Percentiles rank a stretch among this genome's conserved stretches.
These are phyloP conservation scores for Phytopythium boreale DNA, from an alignment of 352 stramenopile genomes.

Conservation along the genomic window DNA sequence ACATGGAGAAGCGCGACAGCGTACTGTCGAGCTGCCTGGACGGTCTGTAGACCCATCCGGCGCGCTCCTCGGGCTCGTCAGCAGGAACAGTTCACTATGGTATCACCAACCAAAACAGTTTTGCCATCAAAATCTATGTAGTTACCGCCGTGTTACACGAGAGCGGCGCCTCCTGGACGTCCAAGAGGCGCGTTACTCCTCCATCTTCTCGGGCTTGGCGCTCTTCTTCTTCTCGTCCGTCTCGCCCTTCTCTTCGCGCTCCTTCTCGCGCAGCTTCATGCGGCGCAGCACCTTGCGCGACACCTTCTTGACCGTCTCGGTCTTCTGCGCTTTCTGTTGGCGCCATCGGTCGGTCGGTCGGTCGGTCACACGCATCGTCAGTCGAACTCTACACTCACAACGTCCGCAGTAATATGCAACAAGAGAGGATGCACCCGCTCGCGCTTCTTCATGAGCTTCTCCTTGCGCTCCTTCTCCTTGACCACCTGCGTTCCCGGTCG, in stretches of 20 bases:
- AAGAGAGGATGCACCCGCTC: slow-evolving; percentile 39
- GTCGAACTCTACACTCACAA: too few relatives aligned
- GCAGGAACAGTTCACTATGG: too few relatives aligned
- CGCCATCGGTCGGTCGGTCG: not conserved
- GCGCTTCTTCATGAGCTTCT: slow-evolving; percentile 70
- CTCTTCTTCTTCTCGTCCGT: slow-evolving; percentile 9
- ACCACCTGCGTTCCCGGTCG: slow-evolving; percentile 11
- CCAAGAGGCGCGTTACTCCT: slow-evolving; percentile 26
- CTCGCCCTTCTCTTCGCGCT: slow-evolving; percentile 53
- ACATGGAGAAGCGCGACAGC: slow-evolving; percentile 62
- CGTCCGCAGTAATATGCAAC: too few relatives aligned
- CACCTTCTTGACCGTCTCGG: slow-evolving; percentile 70
- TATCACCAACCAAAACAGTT: not conserved
- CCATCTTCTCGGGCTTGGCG: slow-evolving; percentile 45
- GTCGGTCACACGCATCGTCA: slow-evolving; percentile 2
- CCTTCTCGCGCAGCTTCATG: slow-evolving; percentile 55
- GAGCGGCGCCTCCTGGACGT: not conserved
- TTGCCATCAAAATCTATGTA: slow-evolving; percentile 7
- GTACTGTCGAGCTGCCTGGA: slow-evolving; percentile 69
- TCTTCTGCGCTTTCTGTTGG: slow-evolving; percentile 54
- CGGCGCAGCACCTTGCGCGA: slow-evolving; percentile 67
- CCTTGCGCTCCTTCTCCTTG: slow-evolving; percentile 67
- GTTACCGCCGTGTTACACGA: not conserved
- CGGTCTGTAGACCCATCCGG: slow-evolving; percentile 28
- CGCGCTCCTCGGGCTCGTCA: not conserved